phyloP scores from a whole-genome alignment of 306 rosid species.

The Fragaria nilgerrensis region DNA sequence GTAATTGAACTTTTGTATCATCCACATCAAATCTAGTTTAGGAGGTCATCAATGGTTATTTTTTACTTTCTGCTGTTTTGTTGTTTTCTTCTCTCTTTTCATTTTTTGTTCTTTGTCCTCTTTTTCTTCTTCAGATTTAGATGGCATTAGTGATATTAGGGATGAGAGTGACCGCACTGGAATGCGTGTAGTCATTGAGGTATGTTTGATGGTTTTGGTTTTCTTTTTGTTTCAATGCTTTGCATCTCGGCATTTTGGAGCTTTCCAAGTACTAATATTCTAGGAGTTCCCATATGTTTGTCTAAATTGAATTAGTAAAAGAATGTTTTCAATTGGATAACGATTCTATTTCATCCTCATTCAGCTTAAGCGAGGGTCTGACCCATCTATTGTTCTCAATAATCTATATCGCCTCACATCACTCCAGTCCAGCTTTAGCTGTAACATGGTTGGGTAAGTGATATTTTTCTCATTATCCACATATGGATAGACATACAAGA shows the following conservation, averaged over 20 bases:
- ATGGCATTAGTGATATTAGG: constrained; percentile 89
- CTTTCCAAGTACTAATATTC: not conserved
- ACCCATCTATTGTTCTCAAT: constrained; percentile 77
- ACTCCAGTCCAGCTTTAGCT: constrained; percentile 83
- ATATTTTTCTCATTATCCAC: constrained; percentile 4
- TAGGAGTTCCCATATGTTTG: not conserved
- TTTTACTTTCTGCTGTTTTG: constrained; percentile 3
- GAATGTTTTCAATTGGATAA: constrained; percentile 1
- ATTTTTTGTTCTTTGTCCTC: not conserved
- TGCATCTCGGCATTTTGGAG: constrained; percentile 4
- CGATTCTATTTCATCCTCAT: constrained; percentile 25
- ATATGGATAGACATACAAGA: not conserved
- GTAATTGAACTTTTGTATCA: constrained; percentile 29
- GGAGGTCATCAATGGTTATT: not conserved
- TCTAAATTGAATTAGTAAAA: not conserved
- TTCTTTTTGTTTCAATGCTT: not conserved
- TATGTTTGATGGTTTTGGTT: constrained; percentile 4
- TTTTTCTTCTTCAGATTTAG: constrained; percentile 55
- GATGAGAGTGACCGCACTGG: constrained; percentile 98
- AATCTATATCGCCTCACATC: constrained; percentile 85
- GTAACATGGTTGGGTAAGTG: constrained; percentile 99
- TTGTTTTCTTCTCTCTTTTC: constrained; percentile 7
- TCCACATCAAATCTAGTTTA: not conserved
- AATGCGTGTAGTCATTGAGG: constrained; percentile 97
- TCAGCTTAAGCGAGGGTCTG: constrained; percentile 93